These are phyloP conservation scores for Neospermospora avenae DNA, from an alignment of 2,329 filamentous ascomycete species.

Conservation along the genomic window DNA sequence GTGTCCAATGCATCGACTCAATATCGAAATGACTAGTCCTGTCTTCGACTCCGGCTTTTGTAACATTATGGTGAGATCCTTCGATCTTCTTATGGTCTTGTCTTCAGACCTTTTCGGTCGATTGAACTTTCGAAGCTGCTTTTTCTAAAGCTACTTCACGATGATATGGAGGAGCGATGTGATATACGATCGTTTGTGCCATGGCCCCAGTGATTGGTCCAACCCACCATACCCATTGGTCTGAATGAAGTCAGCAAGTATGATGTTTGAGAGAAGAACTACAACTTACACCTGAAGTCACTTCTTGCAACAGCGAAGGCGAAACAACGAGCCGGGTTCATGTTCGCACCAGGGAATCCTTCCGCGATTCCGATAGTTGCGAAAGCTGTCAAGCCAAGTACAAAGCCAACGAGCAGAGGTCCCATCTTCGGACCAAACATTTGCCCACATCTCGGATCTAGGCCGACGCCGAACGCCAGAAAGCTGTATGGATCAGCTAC, in stretches of 20 bases:
- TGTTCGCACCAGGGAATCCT: slow-evolving; percentile 39
- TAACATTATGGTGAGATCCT: not conserved
- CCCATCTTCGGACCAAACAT: slow-evolving; percentile 48
- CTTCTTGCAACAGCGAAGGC: slow-evolving; percentile 41
- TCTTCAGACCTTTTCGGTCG: not conserved
- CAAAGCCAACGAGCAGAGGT: slow-evolving; percentile 47
- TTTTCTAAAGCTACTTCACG: slow-evolving; percentile 1
- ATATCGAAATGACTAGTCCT: not conserved
- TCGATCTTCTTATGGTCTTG: not conserved
- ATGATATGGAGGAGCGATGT: slow-evolving; percentile 35
- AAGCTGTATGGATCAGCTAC: slow-evolving; percentile 32
- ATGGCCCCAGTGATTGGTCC: slow-evolving; percentile 35
- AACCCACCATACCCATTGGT: slow-evolving; percentile 41
- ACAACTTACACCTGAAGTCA: slow-evolving; percentile 17
- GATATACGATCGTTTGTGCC: slow-evolving; percentile 32
- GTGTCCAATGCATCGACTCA: no score
- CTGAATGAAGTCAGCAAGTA: slow-evolving; percentile 17
- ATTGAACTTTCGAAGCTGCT: not conserved
- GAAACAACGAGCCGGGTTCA: slow-evolving; percentile 44
- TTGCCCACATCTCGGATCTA: slow-evolving; percentile 49
- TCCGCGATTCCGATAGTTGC: slow-evolving; percentile 37
- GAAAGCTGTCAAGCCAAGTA: slow-evolving; percentile 38
- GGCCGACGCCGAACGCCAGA: slow-evolving; percentile 50
- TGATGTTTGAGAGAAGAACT: not conserved
- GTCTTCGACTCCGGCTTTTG: not conserved